Evolutionary conservation across 768 basidiomycete species (phyloP), one percentile per base, ranked within the genome.

Genomic region (Termitomyces sp.): DNA sequence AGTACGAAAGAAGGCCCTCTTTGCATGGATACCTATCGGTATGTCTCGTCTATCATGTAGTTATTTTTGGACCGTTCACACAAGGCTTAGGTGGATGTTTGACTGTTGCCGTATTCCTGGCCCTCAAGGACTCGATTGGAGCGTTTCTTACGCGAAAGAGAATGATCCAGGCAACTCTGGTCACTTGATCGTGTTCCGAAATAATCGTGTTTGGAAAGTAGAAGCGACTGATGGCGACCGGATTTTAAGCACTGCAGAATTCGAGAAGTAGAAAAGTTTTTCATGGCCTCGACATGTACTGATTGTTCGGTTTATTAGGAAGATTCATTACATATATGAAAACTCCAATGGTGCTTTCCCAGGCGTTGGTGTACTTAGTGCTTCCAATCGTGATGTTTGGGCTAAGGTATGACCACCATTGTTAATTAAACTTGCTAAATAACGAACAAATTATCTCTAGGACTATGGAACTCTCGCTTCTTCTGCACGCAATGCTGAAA

Each of bases 11-110:
- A 88, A 56, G 80, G 81, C 0, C 80, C 87, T 16, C 64, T 92
- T 8, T 94, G 92, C 67, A 93, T 94, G 92, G 92, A 94, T 66
- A 88, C 88, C 7, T 93, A 88, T 70, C 76, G 90, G 89, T 87
- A 61, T 54, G 74, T 61, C 30, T 32, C 4, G n/a, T 32, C 13
- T 18, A 2, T 12, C n/a, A 49, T 40, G 30, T 24, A 38, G 16
- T 16, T 26, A 38, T 44, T n/a, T 51, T 16, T 33, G 33, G 24
- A 42, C 26, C 45, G 33, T n/a, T 56, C 6, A 50, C 38, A 4
- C 33, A 35, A 40, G 40, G 36, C 32, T 18, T 43, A 90, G 90
- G 51, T 94, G 92, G 92, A 92, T 94, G 92, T 94, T 94, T 63
- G 92, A 94, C 68, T 92, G 90, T 68, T 90, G 84, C 61, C 88